Conservation (phyloP, 148 eudicot species). For the Beta vulgaris region DNA sequence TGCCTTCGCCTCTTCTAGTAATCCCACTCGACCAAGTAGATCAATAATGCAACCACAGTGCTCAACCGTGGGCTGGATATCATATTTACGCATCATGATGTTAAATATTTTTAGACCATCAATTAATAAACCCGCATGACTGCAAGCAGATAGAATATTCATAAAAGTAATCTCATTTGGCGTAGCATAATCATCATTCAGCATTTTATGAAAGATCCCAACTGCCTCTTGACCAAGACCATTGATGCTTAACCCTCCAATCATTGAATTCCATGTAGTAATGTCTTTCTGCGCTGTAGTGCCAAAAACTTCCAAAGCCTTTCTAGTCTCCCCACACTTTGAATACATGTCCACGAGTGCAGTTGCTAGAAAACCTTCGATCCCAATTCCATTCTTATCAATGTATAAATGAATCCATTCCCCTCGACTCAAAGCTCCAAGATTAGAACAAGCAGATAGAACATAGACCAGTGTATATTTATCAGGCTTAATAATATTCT, state of each 20-base stretch:
- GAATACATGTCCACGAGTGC: slow-evolving; percentile 45
- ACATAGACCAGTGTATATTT: slow-evolving; percentile 31
- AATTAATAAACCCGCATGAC: slow-evolving; percentile 30
- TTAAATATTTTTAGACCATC: slow-evolving; percentile 34
- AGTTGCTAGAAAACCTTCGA: slow-evolving; percentile 31
- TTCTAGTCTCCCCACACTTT: slow-evolving; percentile 34
- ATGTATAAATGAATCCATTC: slow-evolving; percentile 34
- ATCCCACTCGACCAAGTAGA: slow-evolving; percentile 17
- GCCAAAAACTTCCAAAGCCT: slow-evolving; percentile 28
- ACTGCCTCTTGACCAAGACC: slow-evolving; percentile 19
- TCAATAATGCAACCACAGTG: slow-evolving; percentile 32
- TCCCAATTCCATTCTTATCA: slow-evolving; percentile 18
- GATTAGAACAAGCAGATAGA: slow-evolving; percentile 32
- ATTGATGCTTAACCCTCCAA: slow-evolving; percentile 21
- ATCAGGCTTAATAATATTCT: slow-evolving; percentile 23
- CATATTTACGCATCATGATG: slow-evolving; percentile 21
- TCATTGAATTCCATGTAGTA: slow-evolving; percentile 38
- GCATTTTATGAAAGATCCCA: slow-evolving; percentile 24
- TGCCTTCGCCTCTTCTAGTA: slow-evolving; percentile 14
- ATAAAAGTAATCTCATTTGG: slow-evolving; percentile 35
- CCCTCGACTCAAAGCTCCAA: slow-evolving; percentile 35
- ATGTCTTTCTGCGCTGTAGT: slow-evolving; percentile 20
- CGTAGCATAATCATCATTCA: slow-evolving; percentile 16
- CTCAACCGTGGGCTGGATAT: slow-evolving; percentile 27
- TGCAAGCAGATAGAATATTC: slow-evolving; percentile 31